A percentile compares a stretch with the other conserved stretches of the same genome.
Conservation (phyloP, 257 asterid genomes). For the Solanum phureja region DNA sequence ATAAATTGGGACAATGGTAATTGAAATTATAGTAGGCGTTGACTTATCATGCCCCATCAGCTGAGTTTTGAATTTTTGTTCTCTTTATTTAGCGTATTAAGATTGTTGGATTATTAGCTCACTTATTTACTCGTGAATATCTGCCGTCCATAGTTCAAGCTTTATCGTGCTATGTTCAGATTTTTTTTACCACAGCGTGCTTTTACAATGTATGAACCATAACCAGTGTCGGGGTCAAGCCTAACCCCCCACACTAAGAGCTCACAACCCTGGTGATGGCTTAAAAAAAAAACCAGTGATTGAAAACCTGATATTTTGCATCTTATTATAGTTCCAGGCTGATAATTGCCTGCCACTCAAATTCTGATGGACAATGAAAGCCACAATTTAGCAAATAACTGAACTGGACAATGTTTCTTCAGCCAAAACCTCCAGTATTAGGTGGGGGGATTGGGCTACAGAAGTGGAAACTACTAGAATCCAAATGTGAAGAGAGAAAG, state of each 20-base stretch:
- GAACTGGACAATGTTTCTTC: background rate
- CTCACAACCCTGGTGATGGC: too few relatives aligned
- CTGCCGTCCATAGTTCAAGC: background rate
- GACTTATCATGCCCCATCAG: background rate
- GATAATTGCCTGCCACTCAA: background rate
- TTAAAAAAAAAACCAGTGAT: background rate
- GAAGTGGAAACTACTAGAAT: too few relatives aligned
- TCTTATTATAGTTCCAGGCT: background rate
- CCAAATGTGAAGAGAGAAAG: too few relatives aligned
- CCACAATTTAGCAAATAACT: background rate
- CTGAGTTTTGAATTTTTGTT: background rate
- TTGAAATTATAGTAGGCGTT: background rate
- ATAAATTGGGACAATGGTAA: background rate
- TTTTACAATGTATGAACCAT: background rate
- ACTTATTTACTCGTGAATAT: background rate
- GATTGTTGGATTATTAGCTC: background rate
- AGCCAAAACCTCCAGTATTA: too few relatives aligned
- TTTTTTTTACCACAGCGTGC: background rate
- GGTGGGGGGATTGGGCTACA: too few relatives aligned
- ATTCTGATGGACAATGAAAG: background rate
- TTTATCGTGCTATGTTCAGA: background rate
- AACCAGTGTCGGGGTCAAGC: background rate
- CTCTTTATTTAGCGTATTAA: background rate
- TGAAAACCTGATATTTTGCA: background rate
- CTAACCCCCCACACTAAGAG: too few relatives aligned